Evolutionary conservation across 2,329 filamentous ascomycete genomes (phyloP).

Genomic region (Bipolaris oryzae): DNA sequence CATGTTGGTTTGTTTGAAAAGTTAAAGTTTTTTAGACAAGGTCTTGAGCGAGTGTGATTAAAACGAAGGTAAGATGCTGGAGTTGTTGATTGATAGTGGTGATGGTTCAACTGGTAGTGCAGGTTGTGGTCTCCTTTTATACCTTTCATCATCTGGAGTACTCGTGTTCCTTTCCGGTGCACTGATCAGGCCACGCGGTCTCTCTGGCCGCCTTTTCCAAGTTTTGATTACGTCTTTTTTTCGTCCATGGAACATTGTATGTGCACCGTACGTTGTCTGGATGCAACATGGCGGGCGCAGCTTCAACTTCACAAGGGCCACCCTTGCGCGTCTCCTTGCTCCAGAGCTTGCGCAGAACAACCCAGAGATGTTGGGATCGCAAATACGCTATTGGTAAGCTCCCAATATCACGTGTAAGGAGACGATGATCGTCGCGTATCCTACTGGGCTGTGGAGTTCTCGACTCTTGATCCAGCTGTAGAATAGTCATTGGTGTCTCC

Average conservation of each 20-base stretch:
- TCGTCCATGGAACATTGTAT: neutral
- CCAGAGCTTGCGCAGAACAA: neutral
- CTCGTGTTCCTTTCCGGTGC: neutral
- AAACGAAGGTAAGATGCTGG: neutral
- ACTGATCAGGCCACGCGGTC: neutral
- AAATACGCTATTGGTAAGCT: neutral
- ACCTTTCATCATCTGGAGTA: neutral
- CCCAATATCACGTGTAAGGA: neutral
- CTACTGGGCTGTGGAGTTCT: neutral
- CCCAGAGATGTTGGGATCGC: neutral
- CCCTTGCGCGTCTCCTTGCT: neutral
- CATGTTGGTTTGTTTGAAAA: constrained; percentile 7
- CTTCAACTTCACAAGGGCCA: neutral
- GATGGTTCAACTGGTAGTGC: neutral
- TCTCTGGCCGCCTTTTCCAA: neutral
- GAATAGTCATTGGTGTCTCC: neutral
- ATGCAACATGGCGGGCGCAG: neutral
- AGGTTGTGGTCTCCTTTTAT: neutral
- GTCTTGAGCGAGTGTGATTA: neutral
- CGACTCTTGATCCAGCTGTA: neutral
- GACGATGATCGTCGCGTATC: neutral
- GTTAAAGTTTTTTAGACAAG: neutral
- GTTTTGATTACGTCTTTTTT: neutral
- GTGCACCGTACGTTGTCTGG: neutral
- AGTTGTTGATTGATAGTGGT: neutral